These are phyloP conservation scores for Teratosphaeria gauchensis DNA, from an alignment of 2,329 filamentous ascomycete species.

Conservation along the genomic window DNA sequence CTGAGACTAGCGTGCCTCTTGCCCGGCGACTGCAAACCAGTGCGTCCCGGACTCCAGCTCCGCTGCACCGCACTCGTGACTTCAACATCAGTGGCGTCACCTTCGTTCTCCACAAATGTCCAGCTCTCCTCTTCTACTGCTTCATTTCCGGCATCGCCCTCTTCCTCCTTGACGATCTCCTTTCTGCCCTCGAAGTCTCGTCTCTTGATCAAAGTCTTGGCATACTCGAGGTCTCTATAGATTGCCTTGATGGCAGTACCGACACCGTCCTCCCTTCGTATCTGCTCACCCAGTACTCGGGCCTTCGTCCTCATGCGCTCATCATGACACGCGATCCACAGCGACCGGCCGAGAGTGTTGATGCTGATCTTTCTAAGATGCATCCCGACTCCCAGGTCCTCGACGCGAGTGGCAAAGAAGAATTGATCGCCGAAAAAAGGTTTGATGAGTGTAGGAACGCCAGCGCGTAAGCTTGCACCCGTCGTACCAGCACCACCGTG, in stretches of 20 bases:
- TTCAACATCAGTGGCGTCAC: constrained; percentile 26
- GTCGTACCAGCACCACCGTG: constrained; percentile 94
- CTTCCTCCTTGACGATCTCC: constrained; percentile 14
- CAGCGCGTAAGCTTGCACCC: constrained; percentile 80
- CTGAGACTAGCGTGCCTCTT: background rate
- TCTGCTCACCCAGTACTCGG: constrained; percentile 69
- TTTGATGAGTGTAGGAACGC: constrained; percentile 86
- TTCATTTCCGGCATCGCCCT: constrained; percentile 12
- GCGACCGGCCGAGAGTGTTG: constrained; percentile 70
- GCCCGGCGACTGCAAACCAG: background rate
- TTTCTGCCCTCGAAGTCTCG: background rate
- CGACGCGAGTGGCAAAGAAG: constrained; percentile 84
- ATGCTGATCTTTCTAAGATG: constrained; percentile 82
- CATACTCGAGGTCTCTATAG: constrained; percentile 91
- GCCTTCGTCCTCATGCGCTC: constrained; percentile 89
- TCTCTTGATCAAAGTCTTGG: constrained; percentile 58
- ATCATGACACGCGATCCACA: constrained; percentile 87
- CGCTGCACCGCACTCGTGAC: background rate
- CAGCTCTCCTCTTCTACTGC: constrained; percentile 40
- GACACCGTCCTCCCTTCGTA: constrained; percentile 87
- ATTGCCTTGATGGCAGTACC: constrained; percentile 81
- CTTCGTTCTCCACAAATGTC: constrained; percentile 71
- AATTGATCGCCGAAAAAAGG: constrained; percentile 98
- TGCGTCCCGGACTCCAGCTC: background rate
- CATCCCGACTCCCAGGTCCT: constrained; percentile 87